These are phyloP conservation scores for Chlorella sp. DNA, from an alignment of 139 green algal species.

Conservation along the genomic window DNA sequence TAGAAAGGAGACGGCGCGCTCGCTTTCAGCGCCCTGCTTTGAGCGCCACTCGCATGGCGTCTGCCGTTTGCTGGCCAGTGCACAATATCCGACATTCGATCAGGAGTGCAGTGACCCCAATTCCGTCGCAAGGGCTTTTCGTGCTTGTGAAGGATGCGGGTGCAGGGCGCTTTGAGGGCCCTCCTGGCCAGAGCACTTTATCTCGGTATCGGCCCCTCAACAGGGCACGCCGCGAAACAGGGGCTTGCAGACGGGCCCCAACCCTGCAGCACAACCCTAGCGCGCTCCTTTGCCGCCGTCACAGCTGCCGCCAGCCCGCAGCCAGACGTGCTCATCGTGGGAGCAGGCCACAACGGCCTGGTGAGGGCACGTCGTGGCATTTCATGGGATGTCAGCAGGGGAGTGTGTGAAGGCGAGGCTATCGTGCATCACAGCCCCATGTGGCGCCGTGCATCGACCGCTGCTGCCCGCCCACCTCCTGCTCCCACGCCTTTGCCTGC, in stretches of 20 bases:
- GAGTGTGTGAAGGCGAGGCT: not conserved
- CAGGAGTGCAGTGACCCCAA: too few species aligned
- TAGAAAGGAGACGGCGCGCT: too few species aligned
- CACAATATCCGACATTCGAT: too few species aligned
- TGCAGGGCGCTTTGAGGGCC: too few species aligned
- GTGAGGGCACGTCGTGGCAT: slow-evolving; percentile 13
- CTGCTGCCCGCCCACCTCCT: not conserved
- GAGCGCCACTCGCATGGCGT: too few species aligned
- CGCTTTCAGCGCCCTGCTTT: too few species aligned
- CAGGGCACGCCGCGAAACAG: not conserved
- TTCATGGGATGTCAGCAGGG: not conserved
- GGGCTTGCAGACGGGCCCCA: not conserved
- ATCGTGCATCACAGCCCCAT: not conserved
- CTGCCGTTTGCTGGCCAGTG: too few species aligned
- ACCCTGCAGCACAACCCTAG: not conserved
- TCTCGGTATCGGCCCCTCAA: too few species aligned
- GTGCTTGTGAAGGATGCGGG: too few species aligned
- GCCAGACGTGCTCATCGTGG: slow-evolving; percentile 53
- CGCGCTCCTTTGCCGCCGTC: not conserved
- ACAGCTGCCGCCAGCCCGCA: not conserved
- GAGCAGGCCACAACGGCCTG: slow-evolving; percentile 68
- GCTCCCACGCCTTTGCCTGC: not conserved
- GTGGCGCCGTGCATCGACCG: too few species aligned
- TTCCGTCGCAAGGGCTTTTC: too few species aligned
- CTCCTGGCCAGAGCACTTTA: too few species aligned